Evolutionary conservation across 2,329 filamentous ascomycete genomes (phyloP).

Genomic region (Fusarium torreyae): DNA sequence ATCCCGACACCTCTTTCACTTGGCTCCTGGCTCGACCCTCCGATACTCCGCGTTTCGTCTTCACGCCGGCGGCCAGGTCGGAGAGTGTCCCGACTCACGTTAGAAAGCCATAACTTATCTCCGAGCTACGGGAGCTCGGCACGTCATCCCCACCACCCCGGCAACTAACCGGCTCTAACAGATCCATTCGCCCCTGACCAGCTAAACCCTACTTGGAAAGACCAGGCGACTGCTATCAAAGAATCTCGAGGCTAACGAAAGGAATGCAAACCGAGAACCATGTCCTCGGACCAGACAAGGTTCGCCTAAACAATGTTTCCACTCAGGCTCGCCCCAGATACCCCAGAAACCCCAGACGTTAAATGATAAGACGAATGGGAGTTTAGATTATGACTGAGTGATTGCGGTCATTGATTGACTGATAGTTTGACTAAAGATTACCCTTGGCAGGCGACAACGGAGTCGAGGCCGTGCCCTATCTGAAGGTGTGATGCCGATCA

Average conservation of each 20-base stretch:
- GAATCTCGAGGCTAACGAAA: background rate
- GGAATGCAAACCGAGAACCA: background rate
- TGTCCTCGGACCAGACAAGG: background rate
- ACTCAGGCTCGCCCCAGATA: slow-evolving; percentile 12
- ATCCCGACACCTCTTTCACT: too few relatives aligned
- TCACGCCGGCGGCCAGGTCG: background rate
- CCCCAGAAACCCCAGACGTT: slow-evolving; percentile 33
- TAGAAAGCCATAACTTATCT: background rate
- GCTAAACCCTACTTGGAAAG: slow-evolving; percentile 20
- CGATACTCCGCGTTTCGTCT: background rate
- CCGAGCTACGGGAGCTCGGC: slow-evolving; percentile 20
- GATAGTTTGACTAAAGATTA: slow-evolving; percentile 10
- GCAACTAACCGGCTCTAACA: slow-evolving; percentile 17
- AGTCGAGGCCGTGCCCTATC: slow-evolving; percentile 3
- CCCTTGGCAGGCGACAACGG: background rate
- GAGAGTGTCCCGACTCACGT: background rate
- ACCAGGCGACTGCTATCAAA: slow-evolving; percentile 17
- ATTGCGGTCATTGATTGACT: slow-evolving; percentile 9
- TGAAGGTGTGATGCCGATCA: background rate
- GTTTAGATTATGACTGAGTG: slow-evolving; percentile 13
- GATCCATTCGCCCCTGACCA: background rate
- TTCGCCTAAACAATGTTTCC: slow-evolving; percentile 5
- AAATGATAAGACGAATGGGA: slow-evolving; percentile 21
- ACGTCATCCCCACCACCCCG: slow-evolving; percentile 8
- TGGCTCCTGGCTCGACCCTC: too few relatives aligned